Base-by-base conservation (phyloP, 1,284 basidiomycete genomes). In the Meira miltonrushii region DNA sequence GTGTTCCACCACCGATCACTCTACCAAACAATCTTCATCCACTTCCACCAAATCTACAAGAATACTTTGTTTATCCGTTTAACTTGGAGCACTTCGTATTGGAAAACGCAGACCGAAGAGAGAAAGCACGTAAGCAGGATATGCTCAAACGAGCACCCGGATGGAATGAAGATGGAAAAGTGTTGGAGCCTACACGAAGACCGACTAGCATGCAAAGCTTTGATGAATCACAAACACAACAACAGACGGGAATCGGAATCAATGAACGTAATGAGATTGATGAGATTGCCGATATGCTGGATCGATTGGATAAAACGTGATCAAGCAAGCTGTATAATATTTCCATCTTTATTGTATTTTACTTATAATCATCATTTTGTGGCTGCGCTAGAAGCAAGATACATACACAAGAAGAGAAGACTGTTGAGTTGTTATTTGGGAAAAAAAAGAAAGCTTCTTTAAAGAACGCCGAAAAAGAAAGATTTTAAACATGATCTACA, bases 1-100 rank as follows among this genome's bases (percentile, higher is more conserved):
- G 60, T 10, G 39, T 68, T 0, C 66, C 69, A 5, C 54, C 41
- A 8, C 64, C 64, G 11, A 44, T 64, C 43, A 48, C 47, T 37
- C 58, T 52, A 19, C 65, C 67, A 1, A 19, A 41, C 5, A 62
- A 65, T 23, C 59, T 73, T 13, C 71, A 73, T 46, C 71, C 71
- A 2, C 63, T 73, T 3, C 71, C 71, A 7, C 58, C 67, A 25
- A 66, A 68, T 41, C 62, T 73, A 17, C 47, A 55, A 0, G 67
- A 71, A 5, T 73, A 73, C 59, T 73, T 71, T 53, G 71, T 73
- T 58, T 73, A 73, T 48, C 65, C 67, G 0, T 73, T 73, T 57
- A 59, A 55, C 44, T 64, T 73, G 54, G 71, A 73, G 41, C 60
- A 63, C 13, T 71, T 67, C 56, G 69, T 73, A 4, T 55, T 71